Base-by-base conservation (phyloP, 2,329 filamentous ascomycete species). In the Ophiosphaerella narmari region DNA sequence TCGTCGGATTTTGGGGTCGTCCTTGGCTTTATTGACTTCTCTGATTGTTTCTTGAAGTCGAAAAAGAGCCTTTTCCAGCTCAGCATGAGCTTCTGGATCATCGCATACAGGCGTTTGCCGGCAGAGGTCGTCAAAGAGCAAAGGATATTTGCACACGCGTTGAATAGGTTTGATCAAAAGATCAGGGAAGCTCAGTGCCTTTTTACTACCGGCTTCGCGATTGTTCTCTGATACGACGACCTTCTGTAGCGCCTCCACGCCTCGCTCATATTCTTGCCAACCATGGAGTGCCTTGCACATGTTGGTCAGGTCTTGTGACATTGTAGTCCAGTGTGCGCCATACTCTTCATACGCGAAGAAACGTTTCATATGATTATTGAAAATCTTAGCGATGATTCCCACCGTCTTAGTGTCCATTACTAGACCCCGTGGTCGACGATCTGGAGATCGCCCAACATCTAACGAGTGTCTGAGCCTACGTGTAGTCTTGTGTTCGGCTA, bases 151-250 rank as follows among this genome's bases (percentile, higher is more conserved):
- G 77, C 91, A 96, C 18, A 97, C 83, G 47, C 93, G 84, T 74
- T 99, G 93, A 16, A 97, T 92, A 0, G 93, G 94, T 90, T 97
- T 97, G 60, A 97, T 91, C 47, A 97, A 80, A 5, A 97, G 80
- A 73, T 97, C 94, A 41, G 86, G 85, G 57, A 97, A 84, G 1
- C 89, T 91, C 57, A 96, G 77, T 2, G 90, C 88, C 66, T 91
- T 95, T 63, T 83, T 90, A 26, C 82, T 80, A 47, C 84, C 81
- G 13, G 84, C 80, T 29, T 81, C 78, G 44, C 84, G 81, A 50
- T 80, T 84, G 50, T 87, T 86, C n/a, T 84, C 79, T 0, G 91
- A 87, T 13, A 85, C 82, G 21, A 96, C 74, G 1, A 89, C 87
- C 44, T 87, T 87, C 6, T 90, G 90, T 33, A 97, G 75, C 11